These are phyloP conservation scores for Cubamyces lactineus DNA, from an alignment of 768 basidiomycete genomes.

Conservation along the genomic window DNA sequence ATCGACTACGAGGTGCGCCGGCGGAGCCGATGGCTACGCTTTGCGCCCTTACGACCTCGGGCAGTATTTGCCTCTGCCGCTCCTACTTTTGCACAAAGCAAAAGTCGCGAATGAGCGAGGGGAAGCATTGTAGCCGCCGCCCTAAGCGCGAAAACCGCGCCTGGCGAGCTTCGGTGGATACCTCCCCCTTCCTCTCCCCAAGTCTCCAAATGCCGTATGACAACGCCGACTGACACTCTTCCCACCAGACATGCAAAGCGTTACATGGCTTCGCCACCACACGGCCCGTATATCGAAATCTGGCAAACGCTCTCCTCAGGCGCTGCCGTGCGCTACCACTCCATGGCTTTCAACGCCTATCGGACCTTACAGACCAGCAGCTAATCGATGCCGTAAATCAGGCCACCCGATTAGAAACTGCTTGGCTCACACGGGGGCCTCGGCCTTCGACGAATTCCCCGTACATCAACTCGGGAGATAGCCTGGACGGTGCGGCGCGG, in stretches of 20 bases:
- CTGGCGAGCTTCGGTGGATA: background rate
- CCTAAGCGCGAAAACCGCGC: background rate
- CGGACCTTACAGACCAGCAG: conserved; percentile 63
- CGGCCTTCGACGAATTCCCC: conserved; percentile 46
- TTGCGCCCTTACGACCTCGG: no score
- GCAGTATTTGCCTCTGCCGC: no score
- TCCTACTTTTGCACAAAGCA: no score
- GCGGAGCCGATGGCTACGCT: no score
- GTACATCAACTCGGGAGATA: conserved; percentile 27
- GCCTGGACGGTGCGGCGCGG: conserved; percentile 5
- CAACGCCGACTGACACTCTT: background rate
- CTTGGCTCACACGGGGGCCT: conserved; percentile 64
- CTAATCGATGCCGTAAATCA: conserved; percentile 67
- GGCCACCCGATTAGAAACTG: conserved; percentile 60
- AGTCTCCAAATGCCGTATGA: background rate
- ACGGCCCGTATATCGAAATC: conserved; percentile 67
- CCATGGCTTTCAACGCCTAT: conserved; percentile 67
- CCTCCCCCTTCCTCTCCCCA: background rate
- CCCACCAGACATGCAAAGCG: conserved; percentile 53
- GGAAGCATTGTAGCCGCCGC: background rate
- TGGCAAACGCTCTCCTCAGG: conserved; percentile 62
- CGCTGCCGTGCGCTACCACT: conserved; percentile 71
- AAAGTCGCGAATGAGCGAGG: background rate
- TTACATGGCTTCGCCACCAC: conserved; percentile 64
- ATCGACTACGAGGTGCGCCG: no score